phyloP scores from a whole-genome alignment of 345 rosid genomes.

The Rhodamnia rubescens region DNA sequence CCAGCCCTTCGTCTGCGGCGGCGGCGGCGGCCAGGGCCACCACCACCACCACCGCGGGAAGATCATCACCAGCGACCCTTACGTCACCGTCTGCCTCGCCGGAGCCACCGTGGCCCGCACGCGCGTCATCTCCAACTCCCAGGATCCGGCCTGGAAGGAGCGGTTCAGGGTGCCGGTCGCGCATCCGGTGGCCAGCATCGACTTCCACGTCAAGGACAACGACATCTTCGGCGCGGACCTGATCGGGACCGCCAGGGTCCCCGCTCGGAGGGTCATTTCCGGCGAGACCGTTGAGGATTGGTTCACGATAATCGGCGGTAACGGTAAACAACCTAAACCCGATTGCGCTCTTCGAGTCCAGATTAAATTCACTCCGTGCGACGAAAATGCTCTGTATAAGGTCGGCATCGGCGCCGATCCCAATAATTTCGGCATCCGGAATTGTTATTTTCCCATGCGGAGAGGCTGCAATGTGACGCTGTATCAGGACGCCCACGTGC shows the following conservation, averaged over 20 bases:
- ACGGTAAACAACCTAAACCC: slow-evolving; percentile 61
- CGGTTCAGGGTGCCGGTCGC: slow-evolving; percentile 59
- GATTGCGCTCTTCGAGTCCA: slow-evolving; percentile 49
- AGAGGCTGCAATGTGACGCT: slow-evolving; percentile 50
- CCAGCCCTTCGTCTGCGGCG: slow-evolving; percentile 9
- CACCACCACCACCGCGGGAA: slow-evolving; percentile 12
- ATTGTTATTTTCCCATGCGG: slow-evolving; percentile 66
- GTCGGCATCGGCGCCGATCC: slow-evolving; percentile 32
- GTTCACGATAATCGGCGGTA: slow-evolving; percentile 42
- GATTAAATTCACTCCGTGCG: slow-evolving; percentile 45
- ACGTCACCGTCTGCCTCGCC: slow-evolving; percentile 60
- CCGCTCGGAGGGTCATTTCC: slow-evolving; percentile 15
- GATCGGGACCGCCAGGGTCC: slow-evolving; percentile 48
- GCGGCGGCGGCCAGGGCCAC: background rate
- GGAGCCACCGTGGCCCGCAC: slow-evolving; percentile 86
- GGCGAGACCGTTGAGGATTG: slow-evolving; percentile 50
- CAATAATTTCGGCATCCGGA: slow-evolving; percentile 14
- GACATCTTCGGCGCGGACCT: slow-evolving; percentile 76
- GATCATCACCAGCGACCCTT: slow-evolving; percentile 80
- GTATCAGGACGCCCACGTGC: slow-evolving; percentile 79
- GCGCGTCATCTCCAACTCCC: slow-evolving; percentile 56
- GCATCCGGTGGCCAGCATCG: slow-evolving; percentile 50
- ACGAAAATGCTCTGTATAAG: slow-evolving; percentile 24
- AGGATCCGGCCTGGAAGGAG: slow-evolving; percentile 63
- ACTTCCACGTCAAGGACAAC: slow-evolving; percentile 66